These are phyloP conservation scores for Aspergillus hortae DNA, from an alignment of 2,329 filamentous ascomycete species.

Conservation along the genomic window DNA sequence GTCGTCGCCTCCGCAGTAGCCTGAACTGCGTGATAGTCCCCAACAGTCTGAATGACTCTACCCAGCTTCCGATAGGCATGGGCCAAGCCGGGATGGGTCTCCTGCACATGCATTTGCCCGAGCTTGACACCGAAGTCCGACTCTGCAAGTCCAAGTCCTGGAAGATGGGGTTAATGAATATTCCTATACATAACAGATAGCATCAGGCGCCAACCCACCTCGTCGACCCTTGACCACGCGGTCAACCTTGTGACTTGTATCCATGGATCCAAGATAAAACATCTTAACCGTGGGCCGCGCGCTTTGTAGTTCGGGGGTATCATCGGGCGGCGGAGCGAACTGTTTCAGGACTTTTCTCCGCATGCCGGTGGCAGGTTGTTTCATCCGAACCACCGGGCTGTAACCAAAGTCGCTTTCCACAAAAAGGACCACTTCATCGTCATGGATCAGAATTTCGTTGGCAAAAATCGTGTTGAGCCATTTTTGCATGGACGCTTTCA, in stretches of 20 bases:
- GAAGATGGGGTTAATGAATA: not conserved
- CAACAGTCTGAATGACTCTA: conserved; percentile 86
- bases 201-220: conserved; percentile 55
- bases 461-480: conserved; percentile 93
- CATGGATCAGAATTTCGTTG: conserved; percentile 87
- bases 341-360: conserved; percentile 95
- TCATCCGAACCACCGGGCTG: conserved; percentile 89
- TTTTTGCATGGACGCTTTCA: conserved; percentile 85
- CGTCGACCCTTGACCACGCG: conserved; percentile 86
- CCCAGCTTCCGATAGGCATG: conserved; percentile 94
- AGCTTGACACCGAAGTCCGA: conserved; percentile 92
- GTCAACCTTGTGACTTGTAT: conserved; percentile 95
- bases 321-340: conserved; percentile 94
- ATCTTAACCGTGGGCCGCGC: conserved; percentile 88
- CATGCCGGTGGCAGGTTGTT: conserved; percentile 94
- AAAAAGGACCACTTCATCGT: conserved; percentile 96
- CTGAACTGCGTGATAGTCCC: conserved; percentile 93
- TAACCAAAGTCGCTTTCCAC: conserved; percentile 99
- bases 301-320: conserved; percentile 89
- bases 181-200: not conserved
- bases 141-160: conserved; percentile 86
- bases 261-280: conserved; percentile 94
- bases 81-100: conserved; percentile 80
- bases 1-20: conserved; percentile 95
- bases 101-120: conserved; percentile 79